phyloP scores from a whole-genome alignment of 805 yeast species.

The Candida nitratophila region DNA sequence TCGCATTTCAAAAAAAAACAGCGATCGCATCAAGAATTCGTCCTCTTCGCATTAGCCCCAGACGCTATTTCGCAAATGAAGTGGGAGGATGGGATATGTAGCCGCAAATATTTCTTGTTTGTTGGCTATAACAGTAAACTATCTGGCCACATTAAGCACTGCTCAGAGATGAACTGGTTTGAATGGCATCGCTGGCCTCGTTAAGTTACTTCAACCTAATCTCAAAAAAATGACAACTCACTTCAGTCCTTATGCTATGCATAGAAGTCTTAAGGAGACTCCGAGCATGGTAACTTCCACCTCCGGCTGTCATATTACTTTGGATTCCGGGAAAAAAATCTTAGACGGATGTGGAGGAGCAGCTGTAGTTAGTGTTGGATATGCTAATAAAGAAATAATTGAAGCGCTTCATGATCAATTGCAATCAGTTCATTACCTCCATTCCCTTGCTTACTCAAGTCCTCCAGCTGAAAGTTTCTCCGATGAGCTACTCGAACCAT shows the following conservation, averaged over 20 bases:
- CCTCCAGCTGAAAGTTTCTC: conserved; percentile 9
- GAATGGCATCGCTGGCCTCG: no score
- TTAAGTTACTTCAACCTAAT: no score
- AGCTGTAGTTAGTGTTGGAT: conserved; percentile 15
- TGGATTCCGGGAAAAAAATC: conserved; percentile 6
- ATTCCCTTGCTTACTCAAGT: conserved; percentile 7
- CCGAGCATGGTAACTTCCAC: conserved; percentile 4
- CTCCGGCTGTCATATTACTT: conserved; percentile 8
- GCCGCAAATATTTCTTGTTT: no score
- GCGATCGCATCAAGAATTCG: no score
- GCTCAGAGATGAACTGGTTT: no score
- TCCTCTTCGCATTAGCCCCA: no score
- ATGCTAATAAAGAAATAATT: conserved; percentile 6
- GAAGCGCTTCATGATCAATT: conserved; percentile 6
- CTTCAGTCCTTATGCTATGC: conserved; percentile 4
- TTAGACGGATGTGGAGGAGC: conserved; percentile 18
- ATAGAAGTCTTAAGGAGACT: conserved; percentile 2
- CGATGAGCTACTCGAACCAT: conserved; percentile 3
- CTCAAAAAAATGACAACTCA: conserved; percentile 2
- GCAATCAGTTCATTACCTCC: conserved; percentile 5
- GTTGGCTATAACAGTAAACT: no score
- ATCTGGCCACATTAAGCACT: no score
- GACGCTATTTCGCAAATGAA: no score
- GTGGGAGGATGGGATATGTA: no score
- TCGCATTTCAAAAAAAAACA: no score